Evolutionary conservation across 139 green algal genomes (phyloP), one percentile per base, ranked within the genome.

Genomic region (Gonium pectorale): DNA sequence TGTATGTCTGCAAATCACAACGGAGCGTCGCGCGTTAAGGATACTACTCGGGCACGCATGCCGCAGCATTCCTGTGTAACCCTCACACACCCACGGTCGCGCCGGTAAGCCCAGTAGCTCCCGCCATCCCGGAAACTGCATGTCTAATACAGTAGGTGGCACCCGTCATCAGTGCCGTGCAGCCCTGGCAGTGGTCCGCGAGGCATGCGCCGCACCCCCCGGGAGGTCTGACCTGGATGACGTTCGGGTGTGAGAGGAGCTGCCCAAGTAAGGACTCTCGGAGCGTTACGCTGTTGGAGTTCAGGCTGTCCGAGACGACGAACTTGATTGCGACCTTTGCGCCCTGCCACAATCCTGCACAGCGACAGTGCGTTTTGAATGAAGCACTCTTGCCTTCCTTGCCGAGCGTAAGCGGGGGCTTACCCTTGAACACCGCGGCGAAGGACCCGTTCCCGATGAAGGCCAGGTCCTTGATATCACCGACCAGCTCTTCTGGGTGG

Each of bases 401-500:
- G n/a, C n/a, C n/a, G n/a, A n/a, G n/a, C n/a, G n/a, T n/a, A n/a
- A n/a, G n/a, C n/a, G n/a, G n/a, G n/a, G n/a, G n/a, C 77, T 31
- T 64, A 85, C 79, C 79, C 26, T 85, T 85, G 46, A 85, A 85
- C 2, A 85, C 79, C 5, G 79, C 79, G 8, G 79, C 79, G 33
- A 85, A 85, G 13, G 79, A 85, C 9, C 79, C 79, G 49, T 85
- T 85, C 64, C 79, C 79, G 26, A 85, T 85, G 29, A 85, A 85
- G 22, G 79, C 63, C 46, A 85, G 33, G 46, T 85, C 79, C 64
- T 85, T 85, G 33, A 85, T 85, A 46, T 85, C 64, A 0, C 64
- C 63, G 0, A 85, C 79, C 17, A 85, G 79, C 46, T 85, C 79
- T 26, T 75, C 64, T 5, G 79, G 79, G 21, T 64, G 63, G 37